phyloP scores from a whole-genome alignment of 164 flowering plant genomes.

The Cinnamomum micranthum region DNA sequence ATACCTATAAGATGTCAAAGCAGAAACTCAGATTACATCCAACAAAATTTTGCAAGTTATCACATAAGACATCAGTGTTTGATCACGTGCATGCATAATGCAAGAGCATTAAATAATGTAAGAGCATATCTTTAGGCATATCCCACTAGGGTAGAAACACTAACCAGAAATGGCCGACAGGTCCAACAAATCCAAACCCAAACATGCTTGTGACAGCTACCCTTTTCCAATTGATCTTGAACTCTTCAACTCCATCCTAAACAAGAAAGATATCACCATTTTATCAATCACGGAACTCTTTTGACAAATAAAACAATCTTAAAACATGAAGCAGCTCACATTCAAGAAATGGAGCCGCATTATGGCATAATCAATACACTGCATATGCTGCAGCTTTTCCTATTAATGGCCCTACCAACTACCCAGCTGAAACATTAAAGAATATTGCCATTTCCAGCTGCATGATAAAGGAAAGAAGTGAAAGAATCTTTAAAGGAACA shows the following conservation, averaged over 20 bases:
- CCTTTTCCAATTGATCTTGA: slow-evolving; percentile 73
- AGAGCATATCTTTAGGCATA: not conserved
- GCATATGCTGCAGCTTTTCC: not conserved
- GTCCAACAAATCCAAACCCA: slow-evolving; percentile 92
- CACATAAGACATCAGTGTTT: not conserved
- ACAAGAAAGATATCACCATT: not conserved
- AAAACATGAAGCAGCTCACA: not conserved
- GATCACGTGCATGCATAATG: not conserved
- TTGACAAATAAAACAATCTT: not conserved
- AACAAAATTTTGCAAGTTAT: not conserved
- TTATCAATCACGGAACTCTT: not conserved
- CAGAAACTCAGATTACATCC: not conserved
- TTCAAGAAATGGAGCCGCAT: not conserved
- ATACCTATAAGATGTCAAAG: slow-evolving; percentile 46
- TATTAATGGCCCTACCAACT: not conserved
- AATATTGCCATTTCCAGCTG: too few relatives aligned
- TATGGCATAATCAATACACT: not conserved
- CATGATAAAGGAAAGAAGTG: too few relatives aligned
- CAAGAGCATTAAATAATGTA: not conserved
- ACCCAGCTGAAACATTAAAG: too few relatives aligned
- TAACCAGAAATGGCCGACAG: slow-evolving; percentile 91
- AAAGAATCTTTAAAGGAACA: too few relatives aligned
- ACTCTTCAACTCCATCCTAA: slow-evolving; percentile 43
- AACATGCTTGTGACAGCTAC: slow-evolving; percentile 77
- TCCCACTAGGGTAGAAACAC: slow-evolving; percentile 11